Base-by-base conservation (phyloP, 176 grass and related monocot genomes). In the Guadua angustifolia region DNA sequence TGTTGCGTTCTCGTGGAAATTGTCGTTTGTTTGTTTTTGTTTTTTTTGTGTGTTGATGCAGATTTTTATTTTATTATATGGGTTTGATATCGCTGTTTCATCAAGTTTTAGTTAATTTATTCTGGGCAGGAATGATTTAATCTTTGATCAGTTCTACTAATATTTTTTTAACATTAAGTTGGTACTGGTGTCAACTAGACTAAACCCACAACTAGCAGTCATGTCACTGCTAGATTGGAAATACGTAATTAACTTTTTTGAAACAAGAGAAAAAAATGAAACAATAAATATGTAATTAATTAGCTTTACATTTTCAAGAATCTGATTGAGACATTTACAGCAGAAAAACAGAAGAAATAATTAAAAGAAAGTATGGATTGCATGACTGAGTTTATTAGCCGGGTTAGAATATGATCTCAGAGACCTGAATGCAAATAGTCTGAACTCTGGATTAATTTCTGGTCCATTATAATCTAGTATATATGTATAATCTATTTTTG, bases 121-220 rank as follows among this genome's bases (percentile, higher is more conserved):
- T 73, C 25, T 22, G 14, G 11, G 17, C 10, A 29, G 7, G 50
- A 25, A 46, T 47, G 1, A 19, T 9, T 12, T 18, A 1, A 71
- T 17, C 46, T 66, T 74, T 57, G 13, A 55, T 13, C 49, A 45
- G 17, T 18, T 36, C 46, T 44, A 45, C 24, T 38, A 77, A 38
- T 73, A 45, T 38, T 58, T 66, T 17, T 29, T 68, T 22, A 13
- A 68, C 25, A 68, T 22, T 69, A 24, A 21, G 36, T 67, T 84
- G 49, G 39, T 55, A 45, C n/a, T 67, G 17, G 4, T 67, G 49
- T 77, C 39, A 69, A 44, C 39, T 59, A 36, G 16, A 2, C 39
- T 82, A 33, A 56, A 44, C 16, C 35, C 36, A 32, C 46, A 76
- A 57, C 60, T 67, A 67, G 26, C 83, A 69, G 35, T 40, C 36